Evolutionary conservation across 345 rosid species (phyloP).

Genomic region (Populus tremula): DNA sequence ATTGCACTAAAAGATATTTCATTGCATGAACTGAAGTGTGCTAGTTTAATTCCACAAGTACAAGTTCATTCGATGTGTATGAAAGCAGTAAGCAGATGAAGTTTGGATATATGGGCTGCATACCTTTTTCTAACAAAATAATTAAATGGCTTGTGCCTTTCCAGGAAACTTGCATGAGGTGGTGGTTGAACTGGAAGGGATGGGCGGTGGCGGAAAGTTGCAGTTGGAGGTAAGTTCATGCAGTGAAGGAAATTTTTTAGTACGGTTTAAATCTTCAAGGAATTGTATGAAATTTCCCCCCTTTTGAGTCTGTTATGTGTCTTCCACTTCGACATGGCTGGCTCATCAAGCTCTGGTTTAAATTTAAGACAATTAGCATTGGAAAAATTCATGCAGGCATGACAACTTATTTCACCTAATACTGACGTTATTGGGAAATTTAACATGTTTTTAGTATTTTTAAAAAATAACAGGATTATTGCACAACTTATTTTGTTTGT

Average conservation of each 20-base stretch:
- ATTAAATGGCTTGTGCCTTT: conserved; percentile 16
- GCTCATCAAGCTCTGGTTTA: background rate
- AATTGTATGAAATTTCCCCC: background rate
- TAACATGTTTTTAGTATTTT: background rate
- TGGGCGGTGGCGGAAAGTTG: conserved; percentile 94
- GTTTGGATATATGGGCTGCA: conserved; percentile 1
- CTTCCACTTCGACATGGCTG: background rate
- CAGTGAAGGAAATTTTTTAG: conserved; percentile 7
- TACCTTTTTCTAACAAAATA: background rate
- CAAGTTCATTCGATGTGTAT: background rate
- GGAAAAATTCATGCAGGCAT: background rate
- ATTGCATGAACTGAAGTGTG: background rate
- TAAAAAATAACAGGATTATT: background rate
- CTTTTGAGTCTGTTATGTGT: background rate
- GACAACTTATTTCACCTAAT: background rate
- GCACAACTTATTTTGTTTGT: background rate
- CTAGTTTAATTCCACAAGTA: background rate
- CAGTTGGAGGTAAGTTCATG: conserved; percentile 66
- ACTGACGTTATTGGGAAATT: background rate
- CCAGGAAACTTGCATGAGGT: conserved; percentile 68
- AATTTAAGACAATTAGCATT: background rate
- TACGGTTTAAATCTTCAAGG: background rate
- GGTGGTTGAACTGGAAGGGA: conserved; percentile 84
- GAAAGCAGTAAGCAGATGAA: background rate
- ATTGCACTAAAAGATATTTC: background rate